phyloP scores from a whole-genome alignment of 2,329 filamentous ascomycete species.

The Fusarium sp. region DNA sequence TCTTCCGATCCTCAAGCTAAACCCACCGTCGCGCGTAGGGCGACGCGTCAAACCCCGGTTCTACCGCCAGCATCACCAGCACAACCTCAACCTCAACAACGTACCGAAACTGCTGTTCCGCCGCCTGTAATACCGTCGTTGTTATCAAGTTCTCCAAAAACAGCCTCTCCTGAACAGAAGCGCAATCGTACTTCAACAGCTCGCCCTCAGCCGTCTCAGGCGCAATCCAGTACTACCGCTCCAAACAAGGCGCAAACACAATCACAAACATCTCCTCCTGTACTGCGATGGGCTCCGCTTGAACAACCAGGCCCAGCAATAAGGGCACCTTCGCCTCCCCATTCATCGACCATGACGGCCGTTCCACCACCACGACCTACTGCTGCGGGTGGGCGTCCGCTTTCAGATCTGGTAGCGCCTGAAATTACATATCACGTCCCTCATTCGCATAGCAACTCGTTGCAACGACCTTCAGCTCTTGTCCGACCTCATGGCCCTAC shows the following conservation, averaged over 20 bases:
- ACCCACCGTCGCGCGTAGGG: slow-evolving; percentile 51
- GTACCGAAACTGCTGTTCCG: slow-evolving; percentile 36
- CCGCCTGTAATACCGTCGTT: slow-evolving; percentile 33
- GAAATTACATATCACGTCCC: slow-evolving; percentile 57
- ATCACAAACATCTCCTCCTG: slow-evolving; percentile 29
- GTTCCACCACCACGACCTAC: slow-evolving; percentile 28
- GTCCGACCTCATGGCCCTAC: slow-evolving; percentile 52
- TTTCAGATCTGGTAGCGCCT: slow-evolving; percentile 54
- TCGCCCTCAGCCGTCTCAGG: slow-evolving; percentile 15
- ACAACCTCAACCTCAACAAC: slow-evolving; percentile 23
- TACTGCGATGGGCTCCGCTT: slow-evolving; percentile 45
- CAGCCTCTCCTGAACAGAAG: slow-evolving; percentile 36
- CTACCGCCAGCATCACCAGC: slow-evolving; percentile 41
- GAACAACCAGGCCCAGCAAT: slow-evolving; percentile 38
- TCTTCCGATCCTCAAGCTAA: slow-evolving; percentile 28
- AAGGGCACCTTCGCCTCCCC: slow-evolving; percentile 6
- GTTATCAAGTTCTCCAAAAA: slow-evolving; percentile 9
- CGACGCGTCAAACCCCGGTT: slow-evolving; percentile 56
- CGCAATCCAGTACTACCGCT: slow-evolving; percentile 9
- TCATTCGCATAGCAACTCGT: slow-evolving; percentile 47
- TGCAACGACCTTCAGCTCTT: slow-evolving; percentile 47
- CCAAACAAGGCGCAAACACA: slow-evolving; percentile 13
- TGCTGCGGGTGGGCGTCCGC: slow-evolving; percentile 42
- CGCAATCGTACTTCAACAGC: slow-evolving; percentile 34
- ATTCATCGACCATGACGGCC: slow-evolving; percentile 41